Evolutionary conservation across 768 basidiomycete genomes (phyloP), one percentile per base, ranked within the genome.

Genomic region (Podaxis sp.): DNA sequence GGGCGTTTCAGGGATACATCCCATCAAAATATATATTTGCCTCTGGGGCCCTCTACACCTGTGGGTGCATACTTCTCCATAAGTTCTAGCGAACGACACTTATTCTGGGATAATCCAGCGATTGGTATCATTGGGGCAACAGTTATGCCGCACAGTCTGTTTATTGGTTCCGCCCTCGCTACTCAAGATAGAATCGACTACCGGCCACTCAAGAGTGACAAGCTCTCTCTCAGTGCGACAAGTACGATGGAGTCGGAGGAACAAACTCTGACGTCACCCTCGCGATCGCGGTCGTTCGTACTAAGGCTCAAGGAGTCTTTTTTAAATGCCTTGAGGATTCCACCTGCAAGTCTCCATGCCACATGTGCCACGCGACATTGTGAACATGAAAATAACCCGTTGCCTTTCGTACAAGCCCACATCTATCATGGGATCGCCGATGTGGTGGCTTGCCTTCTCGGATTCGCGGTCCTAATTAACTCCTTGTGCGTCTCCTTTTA

Each of bases 121-220:
- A 83, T 90, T 57, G 89, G 89, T 38, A 86, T 92, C 53, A 68
- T 90, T 1, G 88, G 90, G 32, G 92, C 93, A 1, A 97, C 93
- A 2, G 88, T 94, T 61, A 95, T 95, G 94, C 94, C 94, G 0
- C 94, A 95, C 71, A 89, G 88, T 61, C 78, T 97, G n/a, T 94
- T 91, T 77, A 79, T 97, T 14, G 95, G 94, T 4, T 93, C 91
- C 2, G 84, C 86, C 32, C 83, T 97, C 4, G 88, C 93, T 2
- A 93, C 91, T 0, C 90, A 94, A 69, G 88, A 94, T 60, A 78
- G 94, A 48, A 67, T 92, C 13, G 74, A 76, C 1, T 72, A 73
- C 38, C 70, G 72, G 7, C 64, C 75, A n/a, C 1, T 47, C 3
- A 59, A 63, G 16, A 62, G 67, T 62, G 63, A 65, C 51, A 64